Percentiles rank a stretch among this genome's conserved stretches.
These are phyloP conservation scores for Neonectria hederae DNA, from an alignment of 2,329 filamentous ascomycete genomes.

Conservation along the genomic window DNA sequence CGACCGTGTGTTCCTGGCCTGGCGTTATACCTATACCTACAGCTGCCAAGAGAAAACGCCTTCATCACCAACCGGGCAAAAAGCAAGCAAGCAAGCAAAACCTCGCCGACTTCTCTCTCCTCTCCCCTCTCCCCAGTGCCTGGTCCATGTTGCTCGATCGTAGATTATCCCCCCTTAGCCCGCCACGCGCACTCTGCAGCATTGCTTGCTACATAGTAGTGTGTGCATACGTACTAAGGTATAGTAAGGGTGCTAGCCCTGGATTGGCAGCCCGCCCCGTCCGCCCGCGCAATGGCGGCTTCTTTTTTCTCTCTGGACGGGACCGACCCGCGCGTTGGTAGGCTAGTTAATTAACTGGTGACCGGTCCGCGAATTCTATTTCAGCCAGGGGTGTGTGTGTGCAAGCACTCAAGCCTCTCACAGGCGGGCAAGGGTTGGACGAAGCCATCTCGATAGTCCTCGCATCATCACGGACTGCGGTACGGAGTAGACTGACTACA, in stretches of 20 bases:
- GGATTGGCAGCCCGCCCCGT: neutral
- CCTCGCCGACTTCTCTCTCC: neutral
- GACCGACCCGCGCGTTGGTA: conserved; percentile 21
- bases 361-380: too few relatives aligned
- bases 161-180: conserved; percentile 9
- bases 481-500: too few relatives aligned
- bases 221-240: too few relatives aligned
- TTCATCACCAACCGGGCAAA: neutral
- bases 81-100: neutral
- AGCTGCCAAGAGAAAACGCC: neutral
- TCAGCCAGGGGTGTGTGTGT: conserved; percentile 3
- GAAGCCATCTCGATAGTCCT: conserved; percentile 39
- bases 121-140: neutral
- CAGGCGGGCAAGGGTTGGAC: neutral
- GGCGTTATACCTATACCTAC: too few relatives aligned
- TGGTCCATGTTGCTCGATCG: conserved; percentile 9
- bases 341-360: neutral
- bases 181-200: neutral
- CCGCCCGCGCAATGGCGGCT: too few relatives aligned
- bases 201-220: too few relatives aligned
- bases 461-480: conserved; percentile 25
- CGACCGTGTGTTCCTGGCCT: neutral
- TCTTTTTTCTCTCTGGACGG: conserved; percentile 19
- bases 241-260: neutral
- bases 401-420: too few relatives aligned